Percentiles rank a stretch among this genome's conserved stretches.
Evolutionary conservation across 2,329 filamentous ascomycete species (phyloP).

Genomic region (Emmonsiellopsis sp.): DNA sequence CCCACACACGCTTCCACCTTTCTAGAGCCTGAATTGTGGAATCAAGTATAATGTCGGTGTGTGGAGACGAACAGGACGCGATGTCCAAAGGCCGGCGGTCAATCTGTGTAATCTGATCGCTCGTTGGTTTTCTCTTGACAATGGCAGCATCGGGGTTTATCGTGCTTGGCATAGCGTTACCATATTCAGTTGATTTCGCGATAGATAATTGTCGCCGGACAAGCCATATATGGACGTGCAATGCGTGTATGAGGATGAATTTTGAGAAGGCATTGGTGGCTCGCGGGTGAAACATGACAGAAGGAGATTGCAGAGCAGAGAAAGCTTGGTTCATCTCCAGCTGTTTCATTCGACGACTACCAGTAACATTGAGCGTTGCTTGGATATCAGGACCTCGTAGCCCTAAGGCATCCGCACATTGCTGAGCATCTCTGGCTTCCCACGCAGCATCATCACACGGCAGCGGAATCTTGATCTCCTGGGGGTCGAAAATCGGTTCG

Average conservation of each 20-base stretch:
- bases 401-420: constrained; percentile 58
- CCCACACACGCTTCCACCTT: constrained; percentile 66
- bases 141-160: constrained; percentile 26
- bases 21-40: constrained; percentile 48
- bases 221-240: constrained; percentile 55
- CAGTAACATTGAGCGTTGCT: constrained; percentile 47
- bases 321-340: constrained; percentile 55
- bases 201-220: constrained; percentile 38
- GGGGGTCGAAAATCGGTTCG: constrained; percentile 52
- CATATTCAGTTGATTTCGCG: background rate
- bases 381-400: constrained; percentile 51
- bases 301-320: constrained; percentile 51
- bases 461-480: constrained; percentile 59
- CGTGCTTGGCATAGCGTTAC: constrained; percentile 11
- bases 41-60: constrained; percentile 41
- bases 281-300: constrained; percentile 52
- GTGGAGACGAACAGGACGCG: constrained; percentile 31
- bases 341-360: constrained; percentile 56
- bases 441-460: constrained; percentile 65
- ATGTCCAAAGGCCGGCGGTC: constrained; percentile 9
- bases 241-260: constrained; percentile 62
- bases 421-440: constrained; percentile 52
- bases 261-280: constrained; percentile 65
- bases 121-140: constrained; percentile 39
- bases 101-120: constrained; percentile 36